Evolutionary conservation across 176 grass and related monocot species (phyloP), one percentile per base, ranked within the genome.

Genomic region (Lolium multiflorum): DNA sequence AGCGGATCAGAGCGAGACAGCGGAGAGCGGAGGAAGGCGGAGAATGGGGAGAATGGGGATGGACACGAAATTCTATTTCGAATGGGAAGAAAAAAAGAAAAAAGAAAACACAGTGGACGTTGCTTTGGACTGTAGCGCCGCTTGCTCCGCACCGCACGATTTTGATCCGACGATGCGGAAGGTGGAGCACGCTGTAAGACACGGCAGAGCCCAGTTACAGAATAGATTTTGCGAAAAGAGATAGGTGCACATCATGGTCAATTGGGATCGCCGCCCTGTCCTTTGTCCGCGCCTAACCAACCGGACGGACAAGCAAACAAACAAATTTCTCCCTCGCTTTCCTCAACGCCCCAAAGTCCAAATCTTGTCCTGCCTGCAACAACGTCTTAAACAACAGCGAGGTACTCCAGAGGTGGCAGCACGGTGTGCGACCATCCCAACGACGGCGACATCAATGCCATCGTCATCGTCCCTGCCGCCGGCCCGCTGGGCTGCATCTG

Each of bases 201-300:
- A 35, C 31, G 31, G 31, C 2, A 35, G 31, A 35, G 31, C 31
- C 31, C 31, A 35, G 31, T 35, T 35, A 35, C 2, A 3, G 31
- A 35, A 35, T n/a, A n/a, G n/a, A n/a, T n/a, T n/a, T n/a, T n/a
- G n/a, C n/a, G n/a, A n/a, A 31, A 2, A 35, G 31, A 35, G 31
- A 35, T 35, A 66, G 31, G 11, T 57, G 38, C 11, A 57, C 12
- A 44, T 25, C 12, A 17, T 17, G 77, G 56, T 60, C 11, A 51
- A 76, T 64, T 44, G 74, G 25, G 26, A 80, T 51, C 20, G 57
- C 79, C 47, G 11, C 59, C 31, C 76, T 47, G 76, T 75, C 58
- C 56, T 81, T 84, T 89, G 76, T 89, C 76, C 15, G 18, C n/a
- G 46, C 85, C 85, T 64, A 74, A 49, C 75, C 13, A 48, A 73